A percentile compares a stretch with the other conserved stretches of the same genome.
phyloP scores from a whole-genome alignment of 1,139 yeast species.

The Saccharomyces uvarum region DNA sequence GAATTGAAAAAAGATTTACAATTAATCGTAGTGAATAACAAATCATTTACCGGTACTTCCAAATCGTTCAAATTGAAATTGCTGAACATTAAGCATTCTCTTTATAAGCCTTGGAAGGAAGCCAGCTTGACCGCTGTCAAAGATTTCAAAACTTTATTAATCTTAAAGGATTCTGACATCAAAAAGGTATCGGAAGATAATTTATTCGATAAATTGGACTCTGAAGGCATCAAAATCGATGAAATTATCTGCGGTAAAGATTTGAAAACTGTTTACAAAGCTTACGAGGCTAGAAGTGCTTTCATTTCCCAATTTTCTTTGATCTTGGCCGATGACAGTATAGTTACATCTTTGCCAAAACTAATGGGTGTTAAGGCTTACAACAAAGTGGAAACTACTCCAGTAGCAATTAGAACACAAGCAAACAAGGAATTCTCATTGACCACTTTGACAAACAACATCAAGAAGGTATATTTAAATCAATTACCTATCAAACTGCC shows the following conservation, averaged over 20 bases:
- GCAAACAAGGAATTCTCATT: conserved; percentile 42
- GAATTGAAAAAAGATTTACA: conserved; percentile 45
- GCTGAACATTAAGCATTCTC: conserved; percentile 35
- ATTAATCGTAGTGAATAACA: conserved; percentile 41
- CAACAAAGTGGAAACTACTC: conserved; percentile 56
- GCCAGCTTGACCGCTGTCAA: conserved; percentile 34
- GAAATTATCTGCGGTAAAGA: conserved; percentile 45
- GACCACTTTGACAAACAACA: conserved; percentile 49
- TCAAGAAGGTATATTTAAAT: conserved; percentile 46
- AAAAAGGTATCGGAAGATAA: conserved; percentile 40
- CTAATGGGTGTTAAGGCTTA: conserved; percentile 81
- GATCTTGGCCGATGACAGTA: conserved; percentile 76
- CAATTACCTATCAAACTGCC: conserved; percentile 65
- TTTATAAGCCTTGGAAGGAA: conserved; percentile 28
- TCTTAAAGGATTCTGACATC: conserved; percentile 39
- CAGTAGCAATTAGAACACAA: conserved; percentile 53
- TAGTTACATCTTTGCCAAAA: conserved; percentile 73
- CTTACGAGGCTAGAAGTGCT: conserved; percentile 64
- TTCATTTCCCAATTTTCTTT: conserved; percentile 55
- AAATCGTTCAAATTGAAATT: conserved; percentile 68
- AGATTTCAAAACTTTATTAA: conserved; percentile 57
- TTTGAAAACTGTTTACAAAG: conserved; percentile 59
- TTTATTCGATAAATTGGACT: conserved; percentile 50
- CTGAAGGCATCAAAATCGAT: conserved; percentile 34
- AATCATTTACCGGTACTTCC: conserved; percentile 49